Percentiles rank a stretch among this genome's conserved stretches.
Evolutionary conservation across 176 grass and related monocot species (phyloP).

Genomic region (Cenchrus purpureus): DNA sequence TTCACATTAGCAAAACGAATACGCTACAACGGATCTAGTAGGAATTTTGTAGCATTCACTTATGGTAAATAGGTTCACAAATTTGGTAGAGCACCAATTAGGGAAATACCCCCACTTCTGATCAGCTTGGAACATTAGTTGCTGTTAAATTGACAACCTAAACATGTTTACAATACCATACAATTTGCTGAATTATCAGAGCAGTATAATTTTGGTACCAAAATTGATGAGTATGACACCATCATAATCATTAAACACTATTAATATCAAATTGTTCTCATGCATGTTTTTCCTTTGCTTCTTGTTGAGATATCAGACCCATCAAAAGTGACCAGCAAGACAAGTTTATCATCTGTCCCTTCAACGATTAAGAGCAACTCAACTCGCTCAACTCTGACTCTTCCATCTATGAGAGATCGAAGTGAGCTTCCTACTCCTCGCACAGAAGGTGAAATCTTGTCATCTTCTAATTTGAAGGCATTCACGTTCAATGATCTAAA

Average conservation of each 20-base stretch:
- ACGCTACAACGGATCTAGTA: neutral
- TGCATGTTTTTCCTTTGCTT: constrained; percentile 34
- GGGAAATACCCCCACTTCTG: neutral
- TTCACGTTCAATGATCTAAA: constrained; percentile 77
- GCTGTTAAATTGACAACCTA: neutral
- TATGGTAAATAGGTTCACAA: neutral
- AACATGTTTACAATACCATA: neutral
- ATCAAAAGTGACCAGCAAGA: constrained; percentile 78
- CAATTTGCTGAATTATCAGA: too few species aligned
- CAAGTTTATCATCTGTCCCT: constrained; percentile 61
- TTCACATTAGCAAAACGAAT: neutral
- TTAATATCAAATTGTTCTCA: constrained; percentile 32
- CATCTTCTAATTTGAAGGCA: constrained; percentile 79
- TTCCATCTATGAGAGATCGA: constrained; percentile 62
- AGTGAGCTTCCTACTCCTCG: constrained; percentile 55
- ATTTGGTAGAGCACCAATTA: neutral
- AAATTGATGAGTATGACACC: too few species aligned
- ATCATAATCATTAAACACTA: neutral
- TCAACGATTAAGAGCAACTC: constrained; percentile 59
- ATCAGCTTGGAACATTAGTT: neutral
- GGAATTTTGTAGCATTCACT: neutral
- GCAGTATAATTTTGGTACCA: too few species aligned
- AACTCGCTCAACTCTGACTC: constrained; percentile 62
- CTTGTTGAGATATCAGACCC: constrained; percentile 50
- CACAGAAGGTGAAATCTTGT: constrained; percentile 85